Conservation (phyloP, 2,329 filamentous ascomycete species). For the Chrysosporium keratinophilum region DNA sequence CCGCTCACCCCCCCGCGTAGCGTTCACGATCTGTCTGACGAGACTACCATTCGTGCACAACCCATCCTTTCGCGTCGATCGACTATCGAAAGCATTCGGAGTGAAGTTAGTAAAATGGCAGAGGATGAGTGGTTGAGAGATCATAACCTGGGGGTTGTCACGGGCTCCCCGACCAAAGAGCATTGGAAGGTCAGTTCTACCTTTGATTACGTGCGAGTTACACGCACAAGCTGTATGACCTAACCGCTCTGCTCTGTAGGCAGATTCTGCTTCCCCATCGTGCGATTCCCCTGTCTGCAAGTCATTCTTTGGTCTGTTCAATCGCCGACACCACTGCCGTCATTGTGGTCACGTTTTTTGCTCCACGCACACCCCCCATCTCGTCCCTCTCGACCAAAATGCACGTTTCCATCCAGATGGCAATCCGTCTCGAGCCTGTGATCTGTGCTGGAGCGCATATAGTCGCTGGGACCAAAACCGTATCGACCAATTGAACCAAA, state of each 20-base stretch:
- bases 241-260: constrained; percentile 30
- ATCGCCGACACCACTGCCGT: constrained; percentile 56
- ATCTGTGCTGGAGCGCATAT: constrained; percentile 51
- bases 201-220: no score
- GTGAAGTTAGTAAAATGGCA: constrained; percentile 38
- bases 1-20: constrained; percentile 43
- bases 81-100: constrained; percentile 34
- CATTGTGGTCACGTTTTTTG: constrained; percentile 58
- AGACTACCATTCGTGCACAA: constrained; percentile 26
- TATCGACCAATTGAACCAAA: constrained; percentile 43
- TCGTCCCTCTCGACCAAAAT: constrained; percentile 53
- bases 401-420: constrained; percentile 54
- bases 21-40: constrained; percentile 46
- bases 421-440: constrained; percentile 46
- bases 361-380: constrained; percentile 46
- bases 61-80: constrained; percentile 31
- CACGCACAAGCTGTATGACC: background rate
- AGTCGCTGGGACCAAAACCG: constrained; percentile 45
- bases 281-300: constrained; percentile 51
- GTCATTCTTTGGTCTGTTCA: constrained; percentile 50
- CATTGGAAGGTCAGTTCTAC: constrained; percentile 52
- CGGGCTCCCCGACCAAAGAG: constrained; percentile 50
- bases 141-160: constrained; percentile 45
- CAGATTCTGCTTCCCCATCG: constrained; percentile 46
- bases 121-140: constrained; percentile 45